Percentiles rank a stretch among this genome's conserved stretches.
Conservation (phyloP, 768 basidiomycete genomes). For the Scleroderma bovista region DNA sequence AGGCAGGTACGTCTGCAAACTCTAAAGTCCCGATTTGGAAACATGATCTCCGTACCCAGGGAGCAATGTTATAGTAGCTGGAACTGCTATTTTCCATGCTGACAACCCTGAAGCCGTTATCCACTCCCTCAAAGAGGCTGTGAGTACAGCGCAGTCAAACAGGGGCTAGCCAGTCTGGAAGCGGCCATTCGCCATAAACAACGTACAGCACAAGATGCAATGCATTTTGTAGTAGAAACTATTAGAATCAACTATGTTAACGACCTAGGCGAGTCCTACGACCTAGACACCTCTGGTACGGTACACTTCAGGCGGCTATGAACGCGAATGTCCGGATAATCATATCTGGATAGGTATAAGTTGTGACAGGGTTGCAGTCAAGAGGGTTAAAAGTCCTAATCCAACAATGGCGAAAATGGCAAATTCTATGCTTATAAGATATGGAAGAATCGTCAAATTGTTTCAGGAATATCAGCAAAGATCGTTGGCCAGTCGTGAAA, state of each 20-base stretch:
- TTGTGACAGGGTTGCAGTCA: conserved; percentile 22
- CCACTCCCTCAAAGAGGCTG: conserved; percentile 56
- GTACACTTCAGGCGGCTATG: conserved; percentile 11
- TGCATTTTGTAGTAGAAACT: no score
- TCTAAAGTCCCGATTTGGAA: neutral
- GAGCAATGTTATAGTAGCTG: conserved; percentile 97
- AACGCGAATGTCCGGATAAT: no score
- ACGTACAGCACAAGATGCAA: no score
- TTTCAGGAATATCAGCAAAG: conserved; percentile 23
- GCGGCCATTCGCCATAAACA: no score
- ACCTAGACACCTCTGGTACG: conserved; percentile 9
- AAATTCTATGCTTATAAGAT: conserved; percentile 23
- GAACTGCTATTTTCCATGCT: conserved; percentile 90
- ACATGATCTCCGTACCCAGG: conserved; percentile 41
- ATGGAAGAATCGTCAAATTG: conserved; percentile 22
- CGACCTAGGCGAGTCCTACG: conserved; percentile 14
- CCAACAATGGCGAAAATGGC: conserved; percentile 25
- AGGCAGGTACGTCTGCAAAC: conserved; percentile 57
- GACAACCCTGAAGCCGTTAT: conserved; percentile 78
- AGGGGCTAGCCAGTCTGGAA: neutral
- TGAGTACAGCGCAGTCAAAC: conserved; percentile 41
- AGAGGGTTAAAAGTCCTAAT: conserved; percentile 22
- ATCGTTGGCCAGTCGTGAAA: conserved; percentile 16
- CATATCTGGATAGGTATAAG: conserved; percentile 27
- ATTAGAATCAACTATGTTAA: conserved; percentile 27